phyloP scores from a whole-genome alignment of 1,284 basidiomycete genomes.

The Irpex sp. region DNA sequence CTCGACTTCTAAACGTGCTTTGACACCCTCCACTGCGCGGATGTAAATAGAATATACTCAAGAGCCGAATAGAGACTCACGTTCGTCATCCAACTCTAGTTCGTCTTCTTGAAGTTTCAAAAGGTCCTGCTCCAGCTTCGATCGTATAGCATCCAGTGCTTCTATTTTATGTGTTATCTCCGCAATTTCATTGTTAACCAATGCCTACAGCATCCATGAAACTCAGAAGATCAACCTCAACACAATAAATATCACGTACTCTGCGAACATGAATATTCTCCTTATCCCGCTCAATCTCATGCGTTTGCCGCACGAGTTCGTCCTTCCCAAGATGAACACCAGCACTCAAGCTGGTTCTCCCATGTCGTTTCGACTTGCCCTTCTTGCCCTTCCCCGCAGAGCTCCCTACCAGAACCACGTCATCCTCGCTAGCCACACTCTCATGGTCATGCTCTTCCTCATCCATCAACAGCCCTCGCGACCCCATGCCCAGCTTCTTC shows the following conservation, averaged over 20 bases:
- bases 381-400: constrained; percentile 32
- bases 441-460: constrained; percentile 59
- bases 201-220: constrained; percentile 44
- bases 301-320: constrained; percentile 76
- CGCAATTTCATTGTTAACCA: constrained; percentile 81
- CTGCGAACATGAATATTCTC: constrained; percentile 85
- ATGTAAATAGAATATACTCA: background rate
- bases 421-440: constrained; percentile 63
- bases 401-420: constrained; percentile 55
- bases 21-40: constrained; percentile 76
- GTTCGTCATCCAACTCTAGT: constrained; percentile 91
- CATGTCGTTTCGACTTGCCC: constrained; percentile 52
- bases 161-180: constrained; percentile 90
- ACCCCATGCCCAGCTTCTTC: constrained; percentile 74
- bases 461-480: constrained; percentile 70
- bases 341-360: constrained; percentile 66
- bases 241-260: constrained; percentile 45
- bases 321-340: constrained; percentile 75
- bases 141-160: constrained; percentile 78
- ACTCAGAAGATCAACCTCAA: background rate
- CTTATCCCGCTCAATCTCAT: constrained; percentile 85
- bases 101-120: constrained; percentile 92
- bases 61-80: constrained; percentile 40
- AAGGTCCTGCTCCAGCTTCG: constrained; percentile 80
- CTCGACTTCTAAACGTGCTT: constrained; percentile 76